Evolutionary conservation across 2,329 filamentous ascomycete genomes (phyloP).

Genomic region (Xylariaceae sp.): DNA sequence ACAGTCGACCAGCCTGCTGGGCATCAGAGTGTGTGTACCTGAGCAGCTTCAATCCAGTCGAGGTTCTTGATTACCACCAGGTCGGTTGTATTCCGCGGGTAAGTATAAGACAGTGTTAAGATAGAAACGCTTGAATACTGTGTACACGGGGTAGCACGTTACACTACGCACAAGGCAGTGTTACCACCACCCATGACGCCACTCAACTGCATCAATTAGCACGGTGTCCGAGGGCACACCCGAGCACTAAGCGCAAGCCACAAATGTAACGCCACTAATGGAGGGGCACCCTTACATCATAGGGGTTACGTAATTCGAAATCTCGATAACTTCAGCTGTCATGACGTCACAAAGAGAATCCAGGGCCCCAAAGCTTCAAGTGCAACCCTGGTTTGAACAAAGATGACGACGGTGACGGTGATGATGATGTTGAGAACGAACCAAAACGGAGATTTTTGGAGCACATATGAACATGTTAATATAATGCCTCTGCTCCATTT

Average conservation of each 20-base stretch:
- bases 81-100: not conserved
- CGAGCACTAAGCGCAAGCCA: not conserved
- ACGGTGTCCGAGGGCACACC: not conserved
- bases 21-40: not conserved
- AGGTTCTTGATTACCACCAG: not conserved
- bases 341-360: slow-evolving; percentile 10
- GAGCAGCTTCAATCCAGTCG: not conserved
- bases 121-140: not conserved
- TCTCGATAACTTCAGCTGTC: not conserved
- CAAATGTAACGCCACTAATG: slow-evolving; percentile 1
- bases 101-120: not conserved
- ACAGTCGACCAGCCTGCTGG: not conserved
- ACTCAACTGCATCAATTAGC: not conserved
- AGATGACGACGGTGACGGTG: not conserved
- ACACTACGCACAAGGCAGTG: not conserved
- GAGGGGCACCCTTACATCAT: not conserved
- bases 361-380: not conserved
- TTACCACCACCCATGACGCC: not conserved
- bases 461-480: too few relatives aligned
- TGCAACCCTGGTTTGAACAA: not conserved
- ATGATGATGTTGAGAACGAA: not conserved
- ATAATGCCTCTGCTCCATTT: too few relatives aligned
- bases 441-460: not conserved
- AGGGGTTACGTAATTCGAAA: not conserved
- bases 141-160: not conserved